A percentile compares a stretch with the other conserved stretches of the same genome.
Conservation (phyloP, 371 early-diverging fungal species). For the Dipsacomyces acuminosporus region DNA sequence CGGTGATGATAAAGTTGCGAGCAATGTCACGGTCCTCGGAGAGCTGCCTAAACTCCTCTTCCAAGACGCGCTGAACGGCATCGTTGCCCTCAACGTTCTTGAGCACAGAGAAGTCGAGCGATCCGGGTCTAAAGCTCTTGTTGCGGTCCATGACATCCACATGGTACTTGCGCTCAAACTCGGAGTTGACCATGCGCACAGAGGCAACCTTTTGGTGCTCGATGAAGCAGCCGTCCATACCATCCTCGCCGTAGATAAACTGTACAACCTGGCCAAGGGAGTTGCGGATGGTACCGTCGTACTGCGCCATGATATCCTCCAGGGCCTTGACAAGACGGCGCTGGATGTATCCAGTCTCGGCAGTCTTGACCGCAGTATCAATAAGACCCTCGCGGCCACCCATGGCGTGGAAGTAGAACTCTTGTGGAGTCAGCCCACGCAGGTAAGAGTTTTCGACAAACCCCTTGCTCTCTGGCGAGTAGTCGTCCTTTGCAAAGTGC, state of each 20-base stretch:
- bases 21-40: slow-evolving; percentile 67
- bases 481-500: slow-evolving; percentile 98
- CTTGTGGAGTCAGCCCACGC: slow-evolving; percentile 96
- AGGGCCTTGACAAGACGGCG: slow-evolving; percentile 98
- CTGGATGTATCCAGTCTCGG: slow-evolving; percentile 99
- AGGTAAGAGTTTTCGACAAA: slow-evolving; percentile 99
- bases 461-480: slow-evolving; percentile 94
- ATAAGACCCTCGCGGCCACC: slow-evolving; percentile 99
- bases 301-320: slow-evolving; percentile 97
- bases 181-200: slow-evolving; percentile 60
- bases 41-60: slow-evolving; percentile 78
- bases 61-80: slow-evolving; percentile 65
- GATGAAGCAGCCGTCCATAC: slow-evolving; percentile 93
- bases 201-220: slow-evolving; percentile 80
- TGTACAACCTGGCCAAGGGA: slow-evolving; percentile 90
- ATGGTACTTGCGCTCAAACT: slow-evolving; percentile 74
- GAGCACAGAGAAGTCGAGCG: slow-evolving; percentile 61
- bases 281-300: slow-evolving; percentile 98
- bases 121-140: slow-evolving; percentile 56
- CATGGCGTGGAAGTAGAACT: slow-evolving; percentile 99
- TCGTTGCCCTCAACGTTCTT: slow-evolving; percentile 65
- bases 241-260: slow-evolving; percentile 99
- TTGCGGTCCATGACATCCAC: slow-evolving; percentile 68
- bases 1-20: slow-evolving; percentile 73
- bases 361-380: slow-evolving; percentile 99